Evolutionary conservation across 2,329 filamentous ascomycete species (phyloP), one percentile per base, ranked within the genome.

Genomic region (Orbilia oligospora): DNA sequence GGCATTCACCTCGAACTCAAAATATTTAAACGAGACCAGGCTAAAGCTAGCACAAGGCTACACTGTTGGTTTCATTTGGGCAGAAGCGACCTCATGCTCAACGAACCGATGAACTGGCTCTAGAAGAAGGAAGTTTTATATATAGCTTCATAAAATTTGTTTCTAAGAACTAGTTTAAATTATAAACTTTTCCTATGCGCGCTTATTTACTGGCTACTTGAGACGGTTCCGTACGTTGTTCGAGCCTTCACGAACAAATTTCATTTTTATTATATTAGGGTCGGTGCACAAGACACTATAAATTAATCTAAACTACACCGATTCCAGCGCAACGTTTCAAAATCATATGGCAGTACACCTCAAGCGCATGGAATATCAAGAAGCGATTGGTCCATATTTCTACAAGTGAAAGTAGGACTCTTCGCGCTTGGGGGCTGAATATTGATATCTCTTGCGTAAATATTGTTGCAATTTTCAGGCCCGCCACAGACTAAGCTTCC

Each of bases 401-500:
- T 84, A 80, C 87, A 88, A 20, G 84, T 81, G 76, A 85, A 87
- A 22, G 82, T 76, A 33, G 86, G 82, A 5, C 83, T 83, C 3
- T 84, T 83, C 0, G 87, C 87, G 49, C 83, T 86, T 0, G 88
- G 87, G 58, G 86, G 86, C 22, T 83, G 82, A 3, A 89, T 86
- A 46, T 86, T 82, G 36, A 89, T 87, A 61, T 85, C 83, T 30
- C 82, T 82, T 0, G 85, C 84, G 10, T 85, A 84, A 80, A 90
- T 90, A 72, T 88, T 85, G 44, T 83, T 83, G 71, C 85, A 86
- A 77, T 80, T 75, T 5, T 69, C 84, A 1, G 83, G 82, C 55
- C 86, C 86, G 38, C 86, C 87, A 70, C 87, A 88, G 8, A 87
- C 85, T 70, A 88, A 84, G 1, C 84, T 86, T 10, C 85, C 86